Evolutionary conservation across 495 filamentous ascomycete species (phyloP).

Genomic region (Aspergillus incahuasiensis): DNA sequence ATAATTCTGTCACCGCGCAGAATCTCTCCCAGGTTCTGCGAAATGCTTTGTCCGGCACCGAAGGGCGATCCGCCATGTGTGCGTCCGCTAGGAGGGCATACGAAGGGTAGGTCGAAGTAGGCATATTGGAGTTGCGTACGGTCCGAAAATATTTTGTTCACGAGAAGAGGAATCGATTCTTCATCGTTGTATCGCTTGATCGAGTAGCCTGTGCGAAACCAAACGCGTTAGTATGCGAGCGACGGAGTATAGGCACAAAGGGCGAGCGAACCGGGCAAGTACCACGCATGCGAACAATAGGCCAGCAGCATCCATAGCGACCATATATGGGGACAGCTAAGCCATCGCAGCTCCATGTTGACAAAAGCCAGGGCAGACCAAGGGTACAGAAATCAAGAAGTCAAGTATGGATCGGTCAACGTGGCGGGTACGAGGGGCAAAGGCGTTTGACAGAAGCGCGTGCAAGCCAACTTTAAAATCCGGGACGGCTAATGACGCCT

Average conservation of each 20-base stretch:
- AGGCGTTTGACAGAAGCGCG: not conserved
- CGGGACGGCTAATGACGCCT: not conserved
- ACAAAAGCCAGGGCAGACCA: constrained; percentile 20
- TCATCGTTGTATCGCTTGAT: constrained; percentile 76
- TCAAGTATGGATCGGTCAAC: not conserved
- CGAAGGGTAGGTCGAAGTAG: constrained; percentile 89
- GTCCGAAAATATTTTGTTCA: constrained; percentile 95
- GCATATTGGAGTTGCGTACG: constrained; percentile 90
- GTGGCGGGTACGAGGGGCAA: not conserved
- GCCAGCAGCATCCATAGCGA: constrained; percentile 37
- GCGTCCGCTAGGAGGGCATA: constrained; percentile 74
- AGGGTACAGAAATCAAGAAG: not conserved
- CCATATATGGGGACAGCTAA: constrained; percentile 23
- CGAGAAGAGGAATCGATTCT: constrained; percentile 80
- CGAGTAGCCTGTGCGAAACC: constrained; percentile 53
- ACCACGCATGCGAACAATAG: constrained; percentile 57
- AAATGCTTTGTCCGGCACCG: constrained; percentile 74
- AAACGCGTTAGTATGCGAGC: constrained; percentile 16
- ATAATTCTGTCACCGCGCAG: constrained; percentile 87
- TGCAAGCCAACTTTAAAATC: not conserved
- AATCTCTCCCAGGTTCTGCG: constrained; percentile 89
- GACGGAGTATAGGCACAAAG: not conserved
- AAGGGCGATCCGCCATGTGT: constrained; percentile 65
- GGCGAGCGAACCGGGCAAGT: constrained; percentile 64
- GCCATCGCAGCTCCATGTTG: constrained; percentile 27